phyloP scores from a whole-genome alignment of 306 rosid genomes.

The Ochetophila trinervis region DNA sequence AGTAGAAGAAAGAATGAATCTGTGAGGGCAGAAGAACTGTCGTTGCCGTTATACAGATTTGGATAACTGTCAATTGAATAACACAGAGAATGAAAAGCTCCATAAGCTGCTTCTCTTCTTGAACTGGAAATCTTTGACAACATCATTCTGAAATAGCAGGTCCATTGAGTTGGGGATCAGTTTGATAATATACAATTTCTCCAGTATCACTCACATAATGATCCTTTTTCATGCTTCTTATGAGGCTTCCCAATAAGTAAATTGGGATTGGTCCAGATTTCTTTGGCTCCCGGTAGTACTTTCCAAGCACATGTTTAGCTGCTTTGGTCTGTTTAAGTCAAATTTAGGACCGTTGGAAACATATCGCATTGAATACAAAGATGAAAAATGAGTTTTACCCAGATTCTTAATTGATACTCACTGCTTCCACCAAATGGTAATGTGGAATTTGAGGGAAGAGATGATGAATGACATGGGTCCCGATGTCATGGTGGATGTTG shows the following conservation, averaged over 20 bases:
- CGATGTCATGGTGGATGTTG: conserved; percentile 62
- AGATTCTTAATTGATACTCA: conserved; percentile 38
- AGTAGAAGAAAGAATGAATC: conserved; percentile 12
- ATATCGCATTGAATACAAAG: background rate
- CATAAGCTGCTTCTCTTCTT: background rate
- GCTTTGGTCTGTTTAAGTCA: conserved; percentile 66
- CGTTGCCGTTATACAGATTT: background rate
- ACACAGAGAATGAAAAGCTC: background rate
- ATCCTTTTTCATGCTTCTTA: conserved; percentile 71
- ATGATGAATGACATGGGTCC: conserved; percentile 61
- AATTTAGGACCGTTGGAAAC: conserved; percentile 4
- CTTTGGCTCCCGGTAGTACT: conserved; percentile 77
- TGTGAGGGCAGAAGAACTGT: conserved; percentile 19
- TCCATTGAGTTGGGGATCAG: conserved; percentile 50
- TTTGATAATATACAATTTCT: conserved; percentile 81
- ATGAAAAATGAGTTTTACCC: conserved; percentile 1
- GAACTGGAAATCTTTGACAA: background rate
- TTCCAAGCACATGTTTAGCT: conserved; percentile 74
- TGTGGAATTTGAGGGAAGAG: conserved; percentile 66
- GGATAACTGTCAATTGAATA: background rate
- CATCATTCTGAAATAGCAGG: conserved; percentile 16
- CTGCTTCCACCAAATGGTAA: conserved; percentile 72
- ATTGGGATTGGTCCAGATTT: conserved; percentile 73
- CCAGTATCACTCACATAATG: conserved; percentile 86
- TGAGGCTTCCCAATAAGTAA: conserved; percentile 67